Conservation (phyloP, 179 eudicot genomes). For the Amaranthus tricolor region DNA sequence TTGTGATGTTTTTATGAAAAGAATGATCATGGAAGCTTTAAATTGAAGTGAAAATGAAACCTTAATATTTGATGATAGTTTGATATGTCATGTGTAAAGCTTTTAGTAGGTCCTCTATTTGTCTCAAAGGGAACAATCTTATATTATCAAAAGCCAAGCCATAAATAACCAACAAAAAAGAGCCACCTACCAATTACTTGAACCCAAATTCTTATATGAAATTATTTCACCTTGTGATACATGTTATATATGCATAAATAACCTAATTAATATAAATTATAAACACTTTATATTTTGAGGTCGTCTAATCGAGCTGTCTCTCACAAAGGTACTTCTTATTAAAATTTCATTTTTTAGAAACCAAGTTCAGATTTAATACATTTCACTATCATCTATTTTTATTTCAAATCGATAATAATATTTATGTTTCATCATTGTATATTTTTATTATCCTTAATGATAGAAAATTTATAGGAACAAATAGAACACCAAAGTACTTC, state of each 20-base stretch:
- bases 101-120: constrained; percentile 22
- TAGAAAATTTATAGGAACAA: too few relatives aligned
- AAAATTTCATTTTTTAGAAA: constrained; percentile 16
- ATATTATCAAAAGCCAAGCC: constrained; percentile 16
- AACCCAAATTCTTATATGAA: background rate
- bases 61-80: constrained; percentile 23
- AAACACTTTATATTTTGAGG: too few relatives aligned
- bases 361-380: constrained; percentile 7
- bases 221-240: too few relatives aligned
- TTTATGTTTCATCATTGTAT: too few relatives aligned
- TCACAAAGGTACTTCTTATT: too few relatives aligned
- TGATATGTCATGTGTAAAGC: constrained; percentile 24
- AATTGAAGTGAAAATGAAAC: constrained; percentile 21
- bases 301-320: too few relatives aligned
- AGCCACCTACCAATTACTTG: constrained; percentile 13
- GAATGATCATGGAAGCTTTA: constrained; percentile 18
- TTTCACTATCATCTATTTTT: background rate
- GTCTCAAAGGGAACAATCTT: constrained; percentile 28
- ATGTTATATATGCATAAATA: too few relatives aligned
- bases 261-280: too few relatives aligned
- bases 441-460: too few relatives aligned
- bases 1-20: background rate
- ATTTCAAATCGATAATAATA: too few relatives aligned
- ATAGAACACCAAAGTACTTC: too few relatives aligned
- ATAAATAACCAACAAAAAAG: background rate